Percentiles rank a stretch among this genome's conserved stretches.
Conservation (phyloP, 805 yeast genomes). For the Cyberlindnera xishuangbannaensis region DNA sequence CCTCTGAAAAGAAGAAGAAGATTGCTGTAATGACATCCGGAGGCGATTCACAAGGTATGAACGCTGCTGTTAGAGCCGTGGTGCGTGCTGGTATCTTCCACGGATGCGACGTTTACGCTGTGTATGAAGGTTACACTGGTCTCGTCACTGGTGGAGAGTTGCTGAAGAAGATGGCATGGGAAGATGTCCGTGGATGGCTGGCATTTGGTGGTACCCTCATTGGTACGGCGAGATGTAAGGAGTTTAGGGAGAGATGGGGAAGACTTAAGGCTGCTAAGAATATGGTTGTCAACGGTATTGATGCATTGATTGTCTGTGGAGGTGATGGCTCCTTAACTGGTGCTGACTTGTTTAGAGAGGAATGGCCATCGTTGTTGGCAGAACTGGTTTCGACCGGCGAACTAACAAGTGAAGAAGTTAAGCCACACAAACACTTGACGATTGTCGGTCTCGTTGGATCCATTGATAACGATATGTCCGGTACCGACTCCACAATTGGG, state of each 20-base stretch:
- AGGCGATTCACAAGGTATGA: constrained; percentile 99
- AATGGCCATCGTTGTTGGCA: constrained; percentile 84
- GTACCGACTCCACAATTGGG: constrained; percentile 95
- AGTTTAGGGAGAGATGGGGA: constrained; percentile 80
- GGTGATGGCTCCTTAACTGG: constrained; percentile 99
- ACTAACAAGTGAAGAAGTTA: constrained; percentile 53
- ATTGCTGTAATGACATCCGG: constrained; percentile 98
- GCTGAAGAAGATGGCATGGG: constrained; percentile 77
- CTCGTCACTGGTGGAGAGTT: constrained; percentile 85
- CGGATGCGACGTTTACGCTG: constrained; percentile 87
- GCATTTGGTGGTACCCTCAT: constrained; percentile 92
- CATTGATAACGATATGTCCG: constrained; percentile 96
- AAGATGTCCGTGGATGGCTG: constrained; percentile 91
- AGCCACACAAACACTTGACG: constrained; percentile 61
- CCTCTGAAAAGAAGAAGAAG: constrained; percentile 29
- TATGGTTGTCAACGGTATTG: constrained; percentile 82
- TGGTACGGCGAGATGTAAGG: constrained; percentile 92
- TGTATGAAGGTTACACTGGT: constrained; percentile 94
- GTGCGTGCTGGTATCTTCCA: constrained; percentile 85
- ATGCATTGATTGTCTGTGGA: constrained; percentile 93
- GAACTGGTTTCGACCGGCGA: constrained; percentile 58
- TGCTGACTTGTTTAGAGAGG: constrained; percentile 88
- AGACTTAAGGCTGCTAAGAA: constrained; percentile 79
- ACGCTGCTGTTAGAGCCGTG: constrained; percentile 91
- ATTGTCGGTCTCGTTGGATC: constrained; percentile 96